Evolutionary conservation across 140 eudicot species (phyloP).

Genomic region (Cichorium intybus): DNA sequence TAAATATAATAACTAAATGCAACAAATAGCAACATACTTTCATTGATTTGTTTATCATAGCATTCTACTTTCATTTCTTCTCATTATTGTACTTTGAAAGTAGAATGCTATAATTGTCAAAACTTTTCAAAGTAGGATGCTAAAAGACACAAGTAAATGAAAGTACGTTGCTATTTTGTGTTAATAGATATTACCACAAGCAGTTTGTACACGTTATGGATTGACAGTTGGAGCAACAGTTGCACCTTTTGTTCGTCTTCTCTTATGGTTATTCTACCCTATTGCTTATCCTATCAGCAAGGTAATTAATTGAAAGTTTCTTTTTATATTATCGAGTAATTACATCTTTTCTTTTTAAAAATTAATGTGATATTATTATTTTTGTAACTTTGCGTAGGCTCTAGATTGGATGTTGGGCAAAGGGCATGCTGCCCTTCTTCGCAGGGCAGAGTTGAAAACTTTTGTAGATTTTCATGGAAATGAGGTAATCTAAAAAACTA

Average conservation of each 20-base stretch:
- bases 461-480: slow-evolving; percentile 96
- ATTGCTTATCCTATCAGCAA: slow-evolving; percentile 95
- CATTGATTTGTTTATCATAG: no score
- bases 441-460: slow-evolving; percentile 97
- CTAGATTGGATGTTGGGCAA: slow-evolving; percentile 97
- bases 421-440: slow-evolving; percentile 85
- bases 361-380: background rate
- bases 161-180: no score
- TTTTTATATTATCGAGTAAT: background rate
- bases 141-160: no score
- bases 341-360: background rate
- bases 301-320: slow-evolving; percentile 50
- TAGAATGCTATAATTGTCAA: no score
- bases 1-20: background rate
- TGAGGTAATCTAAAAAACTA: slow-evolving; percentile 59
- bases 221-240: slow-evolving; percentile 88
- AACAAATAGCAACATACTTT: no score
- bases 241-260: slow-evolving; percentile 87
- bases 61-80: no score
- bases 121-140: no score
- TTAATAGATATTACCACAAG: slow-evolving; percentile 88
- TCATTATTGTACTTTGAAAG: no score
- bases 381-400: slow-evolving; percentile 44
- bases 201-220: slow-evolving; percentile 92
- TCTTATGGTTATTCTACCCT: slow-evolving; percentile 82